phyloP scores from a whole-genome alignment of 169 alveolate genomes.

The Plasmodium yoelii region DNA sequence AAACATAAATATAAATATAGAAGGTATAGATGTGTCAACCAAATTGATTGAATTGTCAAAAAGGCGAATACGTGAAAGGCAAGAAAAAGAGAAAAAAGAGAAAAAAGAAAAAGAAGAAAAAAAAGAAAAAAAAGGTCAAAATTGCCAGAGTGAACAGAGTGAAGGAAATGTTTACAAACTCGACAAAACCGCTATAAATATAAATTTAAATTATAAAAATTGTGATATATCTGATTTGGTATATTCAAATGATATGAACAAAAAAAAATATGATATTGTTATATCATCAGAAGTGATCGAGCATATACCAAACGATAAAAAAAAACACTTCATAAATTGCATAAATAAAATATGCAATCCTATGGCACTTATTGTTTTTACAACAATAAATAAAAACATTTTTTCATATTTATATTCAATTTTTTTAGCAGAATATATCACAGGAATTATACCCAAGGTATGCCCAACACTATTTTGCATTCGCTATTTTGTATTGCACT shows the following conservation, averaged over 20 bases:
- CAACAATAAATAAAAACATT: constrained; percentile 19
- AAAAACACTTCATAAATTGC: constrained; percentile 9
- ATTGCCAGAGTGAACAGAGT: too few species aligned
- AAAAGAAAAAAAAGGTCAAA: too few species aligned
- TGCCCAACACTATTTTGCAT: too few species aligned
- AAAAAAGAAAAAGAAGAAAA: too few species aligned
- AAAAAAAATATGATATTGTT: constrained; percentile 29
- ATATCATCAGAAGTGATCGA: constrained; percentile 61
- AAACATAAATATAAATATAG: constrained; percentile 13
- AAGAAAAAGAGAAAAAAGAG: too few species aligned
- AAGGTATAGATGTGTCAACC: constrained; percentile 42
- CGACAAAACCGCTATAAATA: neutral
- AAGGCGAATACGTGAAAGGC: neutral
- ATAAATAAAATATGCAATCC: constrained; percentile 25
- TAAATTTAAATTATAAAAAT: constrained; percentile 23
- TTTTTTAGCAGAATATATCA: constrained; percentile 21
- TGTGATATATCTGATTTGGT: constrained; percentile 29
- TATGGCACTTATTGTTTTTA: constrained; percentile 28
- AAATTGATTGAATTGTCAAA: constrained; percentile 33
- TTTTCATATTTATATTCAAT: constrained; percentile 34
- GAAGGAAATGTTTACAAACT: neutral
- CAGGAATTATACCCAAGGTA: constrained; percentile 40
- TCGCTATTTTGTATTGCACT: too few species aligned
- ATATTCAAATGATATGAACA: neutral
- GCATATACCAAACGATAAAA: constrained; percentile 43